Evolutionary conservation across 1,284 basidiomycete species (phyloP).

Genomic region (Ustilago hordei): DNA sequence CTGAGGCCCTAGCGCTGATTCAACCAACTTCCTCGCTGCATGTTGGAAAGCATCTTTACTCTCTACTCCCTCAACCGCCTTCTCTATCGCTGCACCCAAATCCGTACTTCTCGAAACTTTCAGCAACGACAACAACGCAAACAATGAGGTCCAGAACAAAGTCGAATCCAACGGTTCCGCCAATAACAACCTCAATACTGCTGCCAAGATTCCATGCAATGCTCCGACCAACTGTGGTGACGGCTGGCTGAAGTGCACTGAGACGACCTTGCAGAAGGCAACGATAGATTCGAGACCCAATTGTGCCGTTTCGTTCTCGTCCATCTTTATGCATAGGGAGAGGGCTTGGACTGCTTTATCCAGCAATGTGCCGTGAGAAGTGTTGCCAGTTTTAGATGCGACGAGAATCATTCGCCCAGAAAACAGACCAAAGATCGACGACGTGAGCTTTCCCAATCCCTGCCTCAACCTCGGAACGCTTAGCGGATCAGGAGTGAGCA

Average conservation of each 20-base stretch:
- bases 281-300: constrained; percentile 40
- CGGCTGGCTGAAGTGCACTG: constrained; percentile 11
- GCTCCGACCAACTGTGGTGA: constrained; percentile 11
- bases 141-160: constrained; percentile 32
- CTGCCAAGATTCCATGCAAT: constrained; percentile 16
- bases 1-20: constrained; percentile 19
- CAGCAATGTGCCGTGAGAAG: constrained; percentile 11
- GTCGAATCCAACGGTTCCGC: constrained; percentile 33
- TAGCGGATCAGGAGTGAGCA: constrained; percentile 33
- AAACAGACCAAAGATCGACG: constrained; percentile 33
- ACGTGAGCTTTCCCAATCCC: constrained; percentile 38
- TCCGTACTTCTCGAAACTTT: constrained; percentile 30
- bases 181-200: constrained; percentile 29
- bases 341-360: constrained; percentile 36
- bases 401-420: constrained; percentile 32
- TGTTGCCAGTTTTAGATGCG: constrained; percentile 3
- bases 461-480: constrained; percentile 40
- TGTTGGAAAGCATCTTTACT: constrained; percentile 16
- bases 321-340: constrained; percentile 42
- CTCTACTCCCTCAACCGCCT: constrained; percentile 22
- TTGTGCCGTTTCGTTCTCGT: constrained; percentile 43
- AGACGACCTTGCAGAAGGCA: constrained; percentile 30
- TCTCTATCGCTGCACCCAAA: constrained; percentile 7
- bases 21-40: constrained; percentile 27
- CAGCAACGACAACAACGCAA: constrained; percentile 34